Conservation (phyloP, 805 yeast species). For the Lachancea quebecensis region DNA sequence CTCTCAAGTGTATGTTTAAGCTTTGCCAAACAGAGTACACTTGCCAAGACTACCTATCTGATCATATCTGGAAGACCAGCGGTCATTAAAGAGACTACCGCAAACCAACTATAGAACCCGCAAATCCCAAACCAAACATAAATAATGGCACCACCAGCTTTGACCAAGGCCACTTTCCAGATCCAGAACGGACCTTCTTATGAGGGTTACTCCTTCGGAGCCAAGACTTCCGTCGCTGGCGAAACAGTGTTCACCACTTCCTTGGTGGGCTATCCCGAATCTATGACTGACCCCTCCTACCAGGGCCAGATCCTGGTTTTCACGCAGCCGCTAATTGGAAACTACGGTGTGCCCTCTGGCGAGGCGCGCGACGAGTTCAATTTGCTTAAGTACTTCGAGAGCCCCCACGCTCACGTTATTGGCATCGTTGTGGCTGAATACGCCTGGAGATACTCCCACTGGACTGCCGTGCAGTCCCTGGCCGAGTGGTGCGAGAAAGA, state of each 20-base stretch:
- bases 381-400: conserved; percentile 83
- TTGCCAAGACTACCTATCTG: conserved; percentile 44
- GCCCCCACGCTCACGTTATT: conserved; percentile 84
- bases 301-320: conserved; percentile 94
- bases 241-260: conserved; percentile 98
- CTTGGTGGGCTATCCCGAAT: conserved; percentile 96
- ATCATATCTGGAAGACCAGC: conserved; percentile 48
- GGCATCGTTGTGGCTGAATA: conserved; percentile 96
- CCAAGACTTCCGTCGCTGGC: conserved; percentile 85
- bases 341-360: conserved; percentile 94
- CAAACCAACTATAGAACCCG: not conserved
- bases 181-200: conserved; percentile 83
- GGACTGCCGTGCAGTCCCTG: conserved; percentile 97
- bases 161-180: conserved; percentile 73
- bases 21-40: conserved; percentile 31
- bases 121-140: conserved; percentile 11
- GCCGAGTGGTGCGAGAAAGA: conserved; percentile 95
- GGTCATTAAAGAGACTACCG: conserved; percentile 27
- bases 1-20: conserved; percentile 25
- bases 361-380: conserved; percentile 75
- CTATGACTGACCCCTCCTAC: conserved; percentile 98
- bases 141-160: conserved; percentile 32
- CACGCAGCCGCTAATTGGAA: conserved; percentile 96
- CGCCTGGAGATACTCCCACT: conserved; percentile 94
- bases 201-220: conserved; percentile 93